Percentiles rank a stretch among this genome's conserved stretches.
These are phyloP conservation scores for Tulasnella sp. DNA, from an alignment of 768 basidiomycete species.

Conservation along the genomic window DNA sequence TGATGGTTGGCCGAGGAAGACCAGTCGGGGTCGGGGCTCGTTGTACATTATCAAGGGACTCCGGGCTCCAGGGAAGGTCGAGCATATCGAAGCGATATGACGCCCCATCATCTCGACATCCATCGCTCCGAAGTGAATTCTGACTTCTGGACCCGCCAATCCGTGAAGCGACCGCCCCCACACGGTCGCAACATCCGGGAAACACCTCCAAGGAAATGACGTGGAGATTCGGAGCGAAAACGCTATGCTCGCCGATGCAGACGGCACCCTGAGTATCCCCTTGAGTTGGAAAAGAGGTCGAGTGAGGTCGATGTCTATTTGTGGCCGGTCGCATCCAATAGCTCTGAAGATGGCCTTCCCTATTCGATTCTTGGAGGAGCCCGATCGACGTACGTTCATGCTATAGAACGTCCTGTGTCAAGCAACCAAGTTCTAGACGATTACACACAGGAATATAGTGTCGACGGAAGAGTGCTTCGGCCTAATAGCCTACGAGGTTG, in stretches of 20 bases:
- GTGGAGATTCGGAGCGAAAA: not conserved
- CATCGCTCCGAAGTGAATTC: not conserved
- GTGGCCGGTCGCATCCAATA: not conserved
- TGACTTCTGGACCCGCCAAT: not conserved
- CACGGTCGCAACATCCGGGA: not conserved
- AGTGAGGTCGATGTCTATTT: not conserved
- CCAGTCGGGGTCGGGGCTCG: not conserved
- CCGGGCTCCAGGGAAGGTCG: not conserved
- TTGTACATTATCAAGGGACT: not conserved
- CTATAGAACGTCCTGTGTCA: not conserved
- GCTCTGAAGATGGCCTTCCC: not conserved
- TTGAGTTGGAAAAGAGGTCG: not conserved
- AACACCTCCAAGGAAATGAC: not conserved
- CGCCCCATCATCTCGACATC: not conserved
- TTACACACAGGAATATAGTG: not conserved
- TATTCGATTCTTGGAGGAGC: not conserved
- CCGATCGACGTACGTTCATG: not conserved
- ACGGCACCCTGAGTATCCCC: not conserved
- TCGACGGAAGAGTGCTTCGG: not conserved
- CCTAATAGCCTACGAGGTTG: not conserved
- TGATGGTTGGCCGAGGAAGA: not conserved
- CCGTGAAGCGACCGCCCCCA: not conserved
- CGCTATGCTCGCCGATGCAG: not conserved
- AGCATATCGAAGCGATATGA: not conserved
- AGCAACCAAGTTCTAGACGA: not conserved